Conservation (phyloP, 2,329 filamentous ascomycete species). For the Trichoderma koningiopsis region DNA sequence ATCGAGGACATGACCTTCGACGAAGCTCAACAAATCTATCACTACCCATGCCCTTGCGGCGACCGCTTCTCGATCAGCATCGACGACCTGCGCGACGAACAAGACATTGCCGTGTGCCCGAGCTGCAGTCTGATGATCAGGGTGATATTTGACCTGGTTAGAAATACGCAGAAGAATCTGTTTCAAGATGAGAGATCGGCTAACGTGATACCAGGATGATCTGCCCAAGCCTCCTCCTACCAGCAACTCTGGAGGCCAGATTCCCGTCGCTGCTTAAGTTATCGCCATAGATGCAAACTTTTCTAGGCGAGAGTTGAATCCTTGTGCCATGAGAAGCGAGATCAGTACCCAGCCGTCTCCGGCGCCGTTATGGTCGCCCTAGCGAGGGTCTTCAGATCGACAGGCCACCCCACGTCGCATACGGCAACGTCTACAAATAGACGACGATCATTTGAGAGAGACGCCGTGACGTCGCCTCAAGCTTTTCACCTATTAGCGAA, state of each 20-base stretch:
- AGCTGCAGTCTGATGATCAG: constrained; percentile 96
- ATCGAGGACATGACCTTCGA: constrained; percentile 99
- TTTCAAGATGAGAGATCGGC: background rate
- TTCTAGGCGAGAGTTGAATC: background rate
- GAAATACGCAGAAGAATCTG: constrained; percentile 34
- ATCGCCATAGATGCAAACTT: background rate
- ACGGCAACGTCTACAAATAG: background rate
- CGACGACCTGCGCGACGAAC: constrained; percentile 79
- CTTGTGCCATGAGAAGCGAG: background rate
- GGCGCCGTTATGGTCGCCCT: background rate
- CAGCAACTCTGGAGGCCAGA: constrained; percentile 38
- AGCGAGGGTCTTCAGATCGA: background rate
- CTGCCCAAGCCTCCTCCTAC: constrained; percentile 45
- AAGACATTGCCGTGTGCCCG: constrained; percentile 95
- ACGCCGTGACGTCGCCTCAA: background rate
- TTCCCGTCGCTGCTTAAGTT: constrained; percentile 46
- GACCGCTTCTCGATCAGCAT: constrained; percentile 93
- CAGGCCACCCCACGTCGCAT: background rate
- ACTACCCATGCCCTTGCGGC: constrained; percentile 96
- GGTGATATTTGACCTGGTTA: constrained; percentile 86
- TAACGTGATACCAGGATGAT: constrained; percentile 42
- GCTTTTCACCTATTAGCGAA: background rate
- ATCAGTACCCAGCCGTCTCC: background rate
- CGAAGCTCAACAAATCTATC: constrained; percentile 78
- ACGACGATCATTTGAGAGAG: background rate